Evolutionary conservation across 345 rosid genomes (phyloP).

Genomic region (Balakata baccata): DNA sequence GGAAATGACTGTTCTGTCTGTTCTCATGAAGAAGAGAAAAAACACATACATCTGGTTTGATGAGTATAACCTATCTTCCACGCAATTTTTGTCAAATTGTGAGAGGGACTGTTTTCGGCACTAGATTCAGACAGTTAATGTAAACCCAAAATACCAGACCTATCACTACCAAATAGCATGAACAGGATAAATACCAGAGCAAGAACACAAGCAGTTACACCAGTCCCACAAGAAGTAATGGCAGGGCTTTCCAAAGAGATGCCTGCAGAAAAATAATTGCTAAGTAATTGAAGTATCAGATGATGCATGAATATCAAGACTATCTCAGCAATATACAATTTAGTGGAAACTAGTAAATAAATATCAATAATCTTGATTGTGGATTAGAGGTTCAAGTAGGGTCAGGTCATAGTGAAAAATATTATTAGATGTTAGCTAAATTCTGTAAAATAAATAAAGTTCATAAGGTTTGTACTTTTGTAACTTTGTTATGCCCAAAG

Average conservation of each 20-base stretch:
- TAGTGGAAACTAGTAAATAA: background rate
- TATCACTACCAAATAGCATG: background rate
- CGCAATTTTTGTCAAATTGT: background rate
- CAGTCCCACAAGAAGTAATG: constrained; percentile 84
- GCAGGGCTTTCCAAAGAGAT: constrained; percentile 74
- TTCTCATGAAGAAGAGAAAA: background rate
- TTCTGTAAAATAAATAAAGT: too few species aligned
- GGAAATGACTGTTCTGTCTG: background rate
- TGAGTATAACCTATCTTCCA: background rate
- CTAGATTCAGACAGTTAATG: background rate
- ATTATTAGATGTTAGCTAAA: too few species aligned
- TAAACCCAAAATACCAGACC: too few species aligned
- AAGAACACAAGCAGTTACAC: constrained; percentile 81
- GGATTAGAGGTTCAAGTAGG: too few species aligned
- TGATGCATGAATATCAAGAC: background rate
- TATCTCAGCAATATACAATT: background rate
- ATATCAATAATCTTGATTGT: too few species aligned
- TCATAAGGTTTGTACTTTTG: background rate
- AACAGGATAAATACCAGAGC: constrained; percentile 61
- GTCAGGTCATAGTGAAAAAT: too few species aligned
- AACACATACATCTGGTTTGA: background rate
- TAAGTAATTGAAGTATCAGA: background rate
- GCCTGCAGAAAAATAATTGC: constrained; percentile 40
- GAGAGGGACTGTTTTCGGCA: background rate
- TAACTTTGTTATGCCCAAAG: background rate